phyloP scores from a whole-genome alignment of 2,329 filamentous ascomycete species.

The Paecilomyces sp. region DNA sequence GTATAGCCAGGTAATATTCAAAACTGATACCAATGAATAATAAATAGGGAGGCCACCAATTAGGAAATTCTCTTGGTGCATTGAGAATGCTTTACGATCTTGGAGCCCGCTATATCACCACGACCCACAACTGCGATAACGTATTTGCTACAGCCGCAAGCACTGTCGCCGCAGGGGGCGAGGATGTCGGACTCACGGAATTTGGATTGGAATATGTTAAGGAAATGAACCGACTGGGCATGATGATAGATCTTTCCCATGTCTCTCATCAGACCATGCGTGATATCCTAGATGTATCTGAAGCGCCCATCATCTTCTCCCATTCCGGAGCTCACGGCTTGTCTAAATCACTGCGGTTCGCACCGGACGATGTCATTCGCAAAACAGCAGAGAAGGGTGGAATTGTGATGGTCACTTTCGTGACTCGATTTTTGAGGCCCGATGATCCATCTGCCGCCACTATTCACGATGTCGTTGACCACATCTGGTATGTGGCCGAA shows the following conservation, averaged over 20 bases:
- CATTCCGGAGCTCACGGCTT: constrained; percentile 15
- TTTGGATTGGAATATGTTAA: constrained; percentile 15
- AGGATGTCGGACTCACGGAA: constrained; percentile 12
- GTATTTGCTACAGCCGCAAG: constrained; percentile 17
- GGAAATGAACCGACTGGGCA: constrained; percentile 23
- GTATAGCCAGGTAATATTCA: too few species aligned
- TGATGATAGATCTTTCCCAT: constrained; percentile 21
- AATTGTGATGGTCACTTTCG: constrained; percentile 35
- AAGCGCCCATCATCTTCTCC: constrained; percentile 17
- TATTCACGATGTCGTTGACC: constrained; percentile 31
- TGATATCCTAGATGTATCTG: constrained; percentile 11
- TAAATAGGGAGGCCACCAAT: constrained; percentile 13
- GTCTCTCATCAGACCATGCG: constrained; percentile 15
- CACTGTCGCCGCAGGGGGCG: constrained; percentile 8
- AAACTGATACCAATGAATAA: too few species aligned
- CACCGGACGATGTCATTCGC: constrained; percentile 34
- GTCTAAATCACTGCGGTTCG: constrained; percentile 29
- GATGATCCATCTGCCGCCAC: constrained; percentile 19
- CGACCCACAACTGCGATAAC: constrained; percentile 9
- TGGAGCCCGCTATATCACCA: constrained; percentile 1
- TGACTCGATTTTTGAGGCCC: constrained; percentile 24
- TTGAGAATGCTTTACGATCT: constrained; percentile 11
- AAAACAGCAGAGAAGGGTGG: constrained; percentile 30
- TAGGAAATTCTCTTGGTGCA: constrained; percentile 15
- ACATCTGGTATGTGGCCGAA: constrained; percentile 26